These are phyloP conservation scores for Rhodomyrtus tomentosa DNA, from an alignment of 345 rosid genomes.

Conservation along the genomic window DNA sequence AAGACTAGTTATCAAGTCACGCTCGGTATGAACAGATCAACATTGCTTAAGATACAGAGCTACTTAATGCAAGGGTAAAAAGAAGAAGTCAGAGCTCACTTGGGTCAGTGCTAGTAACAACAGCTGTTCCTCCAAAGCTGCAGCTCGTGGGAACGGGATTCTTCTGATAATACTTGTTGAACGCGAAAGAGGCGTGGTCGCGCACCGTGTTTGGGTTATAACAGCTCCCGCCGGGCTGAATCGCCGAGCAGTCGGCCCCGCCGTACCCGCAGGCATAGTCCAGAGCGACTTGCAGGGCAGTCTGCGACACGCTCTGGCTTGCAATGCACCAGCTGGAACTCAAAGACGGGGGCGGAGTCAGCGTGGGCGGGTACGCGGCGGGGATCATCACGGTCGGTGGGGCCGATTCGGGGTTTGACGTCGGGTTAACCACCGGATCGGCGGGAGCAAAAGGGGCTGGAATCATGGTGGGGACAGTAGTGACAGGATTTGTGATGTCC, in stretches of 20 bases:
- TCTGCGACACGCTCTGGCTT: constrained; percentile 50
- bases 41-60: not conserved
- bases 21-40: not conserved
- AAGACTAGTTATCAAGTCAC: not conserved
- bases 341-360: constrained; percentile 11
- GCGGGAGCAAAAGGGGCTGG: constrained; percentile 16
- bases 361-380: constrained; percentile 3
- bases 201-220: constrained; percentile 45
- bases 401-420: constrained; percentile 31
- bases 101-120: constrained; percentile 73
- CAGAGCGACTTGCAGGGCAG: constrained; percentile 59
- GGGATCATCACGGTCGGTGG: constrained; percentile 21
- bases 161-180: constrained; percentile 70
- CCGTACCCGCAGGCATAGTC: constrained; percentile 90
- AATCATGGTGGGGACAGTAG: constrained; percentile 25
- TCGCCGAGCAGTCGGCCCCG: constrained; percentile 60
- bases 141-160: constrained; percentile 69
- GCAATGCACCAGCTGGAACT: constrained; percentile 82
- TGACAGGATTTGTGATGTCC: constrained; percentile 53
- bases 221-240: constrained; percentile 57
- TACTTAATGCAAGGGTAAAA: not conserved
- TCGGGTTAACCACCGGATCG: constrained; percentile 27
- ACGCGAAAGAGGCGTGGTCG: constrained; percentile 76
- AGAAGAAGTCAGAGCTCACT: constrained; percentile 29
- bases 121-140: constrained; percentile 71